phyloP scores from a whole-genome alignment of 495 filamentous ascomycete genomes.

The Neohortaea acidophila region DNA sequence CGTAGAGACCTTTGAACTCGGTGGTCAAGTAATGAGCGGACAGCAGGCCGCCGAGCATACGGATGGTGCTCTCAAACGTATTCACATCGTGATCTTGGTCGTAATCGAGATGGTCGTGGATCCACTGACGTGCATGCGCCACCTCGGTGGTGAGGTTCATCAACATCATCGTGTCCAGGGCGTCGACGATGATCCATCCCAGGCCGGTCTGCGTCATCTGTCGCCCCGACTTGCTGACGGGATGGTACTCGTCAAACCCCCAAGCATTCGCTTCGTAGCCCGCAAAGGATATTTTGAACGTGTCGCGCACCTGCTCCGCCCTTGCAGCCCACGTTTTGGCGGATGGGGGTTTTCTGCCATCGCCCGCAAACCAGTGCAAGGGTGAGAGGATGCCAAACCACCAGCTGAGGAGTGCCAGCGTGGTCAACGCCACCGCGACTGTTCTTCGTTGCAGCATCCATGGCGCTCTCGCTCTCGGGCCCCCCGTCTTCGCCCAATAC shows the following conservation, averaged over 20 bases:
- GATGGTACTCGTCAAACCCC: conserved; percentile 80
- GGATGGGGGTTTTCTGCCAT: conserved; percentile 2
- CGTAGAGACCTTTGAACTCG: conserved; percentile 22
- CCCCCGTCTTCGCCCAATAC: conserved; percentile 35
- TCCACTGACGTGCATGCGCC: conserved; percentile 76
- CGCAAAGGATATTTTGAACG: conserved; percentile 78
- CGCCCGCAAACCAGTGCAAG: conserved; percentile 2
- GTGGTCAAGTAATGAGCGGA: conserved; percentile 89
- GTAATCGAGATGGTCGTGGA: conserved; percentile 65
- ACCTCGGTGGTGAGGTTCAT: conserved; percentile 93
- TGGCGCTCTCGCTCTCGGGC: conserved; percentile 29
- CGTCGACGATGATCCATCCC: conserved; percentile 97
- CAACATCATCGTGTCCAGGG: conserved; percentile 88
- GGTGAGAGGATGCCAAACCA: conserved; percentile 40
- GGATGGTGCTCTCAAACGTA: conserved; percentile 96
- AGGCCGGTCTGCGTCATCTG: conserved; percentile 74
- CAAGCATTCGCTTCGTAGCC: conserved; percentile 87
- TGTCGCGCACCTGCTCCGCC: conserved; percentile 75
- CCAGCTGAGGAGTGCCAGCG: conserved; percentile 39
- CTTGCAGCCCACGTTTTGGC: conserved; percentile 55
- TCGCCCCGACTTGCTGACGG: conserved; percentile 57
- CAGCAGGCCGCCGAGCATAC: conserved; percentile 88
- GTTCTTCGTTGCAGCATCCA: conserved; percentile 38
- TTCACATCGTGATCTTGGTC: conserved; percentile 90
- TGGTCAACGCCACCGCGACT: conserved; percentile 32